A percentile compares a stretch with the other conserved stretches of the same genome.
Conservation (phyloP, 1,284 basidiomycete genomes). For the Calocybe gambosa region DNA sequence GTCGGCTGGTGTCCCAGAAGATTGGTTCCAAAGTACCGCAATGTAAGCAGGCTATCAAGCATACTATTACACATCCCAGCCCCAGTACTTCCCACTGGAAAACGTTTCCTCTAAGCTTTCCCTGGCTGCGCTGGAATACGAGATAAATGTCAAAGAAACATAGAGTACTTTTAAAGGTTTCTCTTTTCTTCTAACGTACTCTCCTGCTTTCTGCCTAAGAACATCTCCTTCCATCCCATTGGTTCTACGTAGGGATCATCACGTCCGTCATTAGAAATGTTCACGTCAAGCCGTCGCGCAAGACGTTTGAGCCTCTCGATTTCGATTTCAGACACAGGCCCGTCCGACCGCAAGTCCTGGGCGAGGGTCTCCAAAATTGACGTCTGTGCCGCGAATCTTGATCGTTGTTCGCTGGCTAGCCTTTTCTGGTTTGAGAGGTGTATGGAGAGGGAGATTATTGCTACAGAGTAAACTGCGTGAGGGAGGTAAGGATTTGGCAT, state of each 20-base stretch:
- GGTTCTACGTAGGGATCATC: background rate
- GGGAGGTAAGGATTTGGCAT: conserved; percentile 20
- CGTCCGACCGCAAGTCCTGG: conserved; percentile 18
- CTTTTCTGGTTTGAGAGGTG: conserved; percentile 18
- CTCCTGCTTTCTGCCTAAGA: conserved; percentile 17
- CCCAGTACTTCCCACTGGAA: too few relatives aligned
- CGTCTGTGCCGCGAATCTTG: conserved; percentile 17
- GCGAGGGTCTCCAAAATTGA: conserved; percentile 20
- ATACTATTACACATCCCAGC: too few relatives aligned
- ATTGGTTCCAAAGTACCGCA: too few relatives aligned
- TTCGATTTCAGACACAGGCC: conserved; percentile 15
- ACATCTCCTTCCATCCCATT: conserved; percentile 20
- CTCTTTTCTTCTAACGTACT: conserved; percentile 19
- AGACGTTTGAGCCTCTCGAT: conserved; percentile 18
- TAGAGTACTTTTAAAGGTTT: background rate
- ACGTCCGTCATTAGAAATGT: background rate
- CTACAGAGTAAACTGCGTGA: conserved; percentile 21
- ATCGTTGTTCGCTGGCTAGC: conserved; percentile 14
- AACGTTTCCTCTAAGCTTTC: conserved; percentile 1
- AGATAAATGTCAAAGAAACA: background rate
- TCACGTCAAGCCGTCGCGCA: conserved; percentile 9
- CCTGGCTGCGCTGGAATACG: conserved; percentile 6
- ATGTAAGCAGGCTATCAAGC: too few relatives aligned
- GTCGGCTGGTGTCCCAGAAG: too few relatives aligned
- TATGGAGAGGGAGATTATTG: conserved; percentile 22